Base-by-base conservation (phyloP, 2,329 filamentous ascomycete genomes). In the Trichoderma atrobrunneum region DNA sequence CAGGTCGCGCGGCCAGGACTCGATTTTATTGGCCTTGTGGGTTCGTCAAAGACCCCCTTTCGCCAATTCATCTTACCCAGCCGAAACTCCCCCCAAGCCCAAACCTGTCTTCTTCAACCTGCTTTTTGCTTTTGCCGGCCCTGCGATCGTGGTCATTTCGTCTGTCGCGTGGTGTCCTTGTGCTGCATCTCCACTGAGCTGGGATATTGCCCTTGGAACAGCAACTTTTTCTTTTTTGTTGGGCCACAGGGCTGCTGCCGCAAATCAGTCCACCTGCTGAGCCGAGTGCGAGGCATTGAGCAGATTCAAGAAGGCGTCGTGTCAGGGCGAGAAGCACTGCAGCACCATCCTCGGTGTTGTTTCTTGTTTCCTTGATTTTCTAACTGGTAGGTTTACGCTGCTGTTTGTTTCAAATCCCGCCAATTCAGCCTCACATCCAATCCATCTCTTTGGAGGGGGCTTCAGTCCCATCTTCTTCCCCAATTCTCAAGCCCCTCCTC, bases 171-270 rank as follows among this genome's bases (percentile, higher is more conserved):
- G 68, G 59, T 71, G 60, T 63, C 68, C 68, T 71, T 57, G 68
- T 71, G 59, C 68, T 43, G 68, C 24, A 70, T 70, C 68, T 70
- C 68, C 59, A 70, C 68, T 70, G 60, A 54, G 63, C 63, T 66
- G 63, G 62, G 56, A 39, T 43, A 62, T 48, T 39, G 56, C 28
- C 51, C 16, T 69, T 14, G 57, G 57, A 30, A 32, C 57, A 60
- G 30, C 28, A 11, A 14, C 34, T 24, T 21, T 21, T 34, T 11
- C 8, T 43, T 11, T 59, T 59, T 36, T 57, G 32, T 56, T 24
- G 63, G 28, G 30, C 21, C 32, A 54, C 30, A 39, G 63, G 63
- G 63, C 63, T 56, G 63, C 11, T 66, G 63, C 63, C 28, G 48
- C 48, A 54, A 54, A 48, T 43, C 64, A 36, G 56, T 39, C 63